Conservation (phyloP, 1,284 basidiomycete species). For the Cutaneotrichosporon sp. region DNA sequence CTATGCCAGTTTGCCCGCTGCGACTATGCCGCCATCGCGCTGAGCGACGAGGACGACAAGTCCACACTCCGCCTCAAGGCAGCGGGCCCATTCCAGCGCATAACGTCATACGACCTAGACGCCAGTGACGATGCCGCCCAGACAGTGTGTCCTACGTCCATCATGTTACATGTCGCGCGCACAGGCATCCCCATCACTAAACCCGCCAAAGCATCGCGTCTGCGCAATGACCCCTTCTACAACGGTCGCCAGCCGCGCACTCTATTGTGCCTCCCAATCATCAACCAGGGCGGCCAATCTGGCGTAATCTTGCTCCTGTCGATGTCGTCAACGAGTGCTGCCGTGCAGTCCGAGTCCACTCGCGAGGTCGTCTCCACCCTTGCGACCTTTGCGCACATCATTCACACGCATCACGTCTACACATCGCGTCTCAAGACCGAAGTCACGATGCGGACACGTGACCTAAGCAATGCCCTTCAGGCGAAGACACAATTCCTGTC, state of each 20-base stretch:
- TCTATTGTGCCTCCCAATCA: conserved; percentile 39
- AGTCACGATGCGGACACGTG: conserved; percentile 37
- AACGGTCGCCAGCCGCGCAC: conserved; percentile 30
- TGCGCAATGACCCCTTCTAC: conserved; percentile 40
- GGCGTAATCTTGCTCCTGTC: conserved; percentile 42
- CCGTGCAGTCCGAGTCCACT: conserved; percentile 30
- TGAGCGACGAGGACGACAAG: conserved; percentile 31
- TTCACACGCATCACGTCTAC: conserved; percentile 35
- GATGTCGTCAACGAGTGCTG: conserved; percentile 24
- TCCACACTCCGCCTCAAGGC: conserved; percentile 34
- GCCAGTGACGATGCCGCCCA: conserved; percentile 29
- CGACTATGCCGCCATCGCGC: conserved; percentile 43
- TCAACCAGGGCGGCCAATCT: conserved; percentile 34
- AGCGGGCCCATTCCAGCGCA: conserved; percentile 35
- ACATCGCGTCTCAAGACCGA: conserved; percentile 35
- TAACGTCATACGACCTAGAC: conserved; percentile 34
- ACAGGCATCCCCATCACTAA: conserved; percentile 35
- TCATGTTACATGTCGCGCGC: conserved; percentile 43
- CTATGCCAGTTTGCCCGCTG: conserved; percentile 41
- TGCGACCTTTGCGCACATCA: conserved; percentile 40
- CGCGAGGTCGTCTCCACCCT: conserved; percentile 34
- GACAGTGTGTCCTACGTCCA: conserved; percentile 31
- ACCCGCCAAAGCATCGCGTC: conserved; percentile 18
- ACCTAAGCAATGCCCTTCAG: conserved; percentile 36
- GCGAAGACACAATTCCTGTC: conserved; percentile 45